phyloP scores from a whole-genome alignment of 2,329 filamentous ascomycete species.

The Apiospora rasikravindrae region DNA sequence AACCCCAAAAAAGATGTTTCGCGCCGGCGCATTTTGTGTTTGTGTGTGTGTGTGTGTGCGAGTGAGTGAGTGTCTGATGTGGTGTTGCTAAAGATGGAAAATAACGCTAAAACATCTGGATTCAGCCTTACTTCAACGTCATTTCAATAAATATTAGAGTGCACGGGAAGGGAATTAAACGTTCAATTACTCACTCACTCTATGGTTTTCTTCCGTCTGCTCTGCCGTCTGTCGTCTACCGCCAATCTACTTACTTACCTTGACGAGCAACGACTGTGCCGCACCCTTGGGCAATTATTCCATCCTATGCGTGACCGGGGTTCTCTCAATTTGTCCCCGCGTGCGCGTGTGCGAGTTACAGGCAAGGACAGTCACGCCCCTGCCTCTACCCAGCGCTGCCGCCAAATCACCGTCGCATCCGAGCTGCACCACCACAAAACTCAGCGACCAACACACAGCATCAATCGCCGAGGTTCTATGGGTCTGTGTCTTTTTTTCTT shows the following conservation, averaged over 20 bases:
- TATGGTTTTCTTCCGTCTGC: not conserved
- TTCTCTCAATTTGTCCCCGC: not conserved
- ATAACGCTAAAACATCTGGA: not conserved
- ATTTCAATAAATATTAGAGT: not conserved
- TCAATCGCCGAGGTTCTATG: not conserved
- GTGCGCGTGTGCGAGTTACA: not conserved
- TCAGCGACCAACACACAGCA: not conserved
- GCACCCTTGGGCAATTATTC: not conserved
- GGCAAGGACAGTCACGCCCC: not conserved
- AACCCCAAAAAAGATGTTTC: not conserved
- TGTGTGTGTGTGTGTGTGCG: not conserved
- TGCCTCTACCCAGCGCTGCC: not conserved
- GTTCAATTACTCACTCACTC: not conserved
- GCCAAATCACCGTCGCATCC: slow-evolving; percentile 11
- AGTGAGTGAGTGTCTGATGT: not conserved
- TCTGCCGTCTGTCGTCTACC: not conserved
- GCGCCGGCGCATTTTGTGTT: not conserved
- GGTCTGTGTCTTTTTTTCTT: not conserved
- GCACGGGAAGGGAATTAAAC: not conserved
- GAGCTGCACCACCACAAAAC: not conserved
- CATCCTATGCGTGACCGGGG: not conserved
- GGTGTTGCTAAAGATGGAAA: slow-evolving; percentile 1
- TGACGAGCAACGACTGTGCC: not conserved
- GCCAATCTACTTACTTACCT: not conserved
- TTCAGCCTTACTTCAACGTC: slow-evolving; percentile 13